Percentiles rank a stretch among this genome's conserved stretches.
Evolutionary conservation across 2,329 filamentous ascomycete genomes (phyloP).

Genomic region (Nemania sp.): DNA sequence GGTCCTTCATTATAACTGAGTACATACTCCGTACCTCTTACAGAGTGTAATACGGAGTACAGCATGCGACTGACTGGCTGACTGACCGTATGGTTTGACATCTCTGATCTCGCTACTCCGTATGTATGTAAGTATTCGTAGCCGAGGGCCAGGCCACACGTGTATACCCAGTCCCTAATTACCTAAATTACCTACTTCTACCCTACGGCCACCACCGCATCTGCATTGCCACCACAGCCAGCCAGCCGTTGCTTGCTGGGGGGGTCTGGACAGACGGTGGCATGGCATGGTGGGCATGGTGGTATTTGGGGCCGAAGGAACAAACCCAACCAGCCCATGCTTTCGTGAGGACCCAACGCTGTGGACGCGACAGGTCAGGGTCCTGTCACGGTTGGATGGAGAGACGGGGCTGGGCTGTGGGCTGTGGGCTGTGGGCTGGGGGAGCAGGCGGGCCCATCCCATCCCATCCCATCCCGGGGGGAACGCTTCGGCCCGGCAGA

Average conservation of each 20-base stretch:
- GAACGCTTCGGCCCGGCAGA: constrained; percentile 18
- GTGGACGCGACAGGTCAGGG: neutral
- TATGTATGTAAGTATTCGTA: constrained; percentile 3
- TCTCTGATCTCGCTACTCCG: constrained; percentile 9
- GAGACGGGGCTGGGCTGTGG: constrained; percentile 4
- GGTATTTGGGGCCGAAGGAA: neutral
- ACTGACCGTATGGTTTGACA: constrained; percentile 11
- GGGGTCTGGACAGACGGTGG: no score
- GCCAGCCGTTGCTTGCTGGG: neutral
- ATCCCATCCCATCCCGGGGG: constrained; percentile 11
- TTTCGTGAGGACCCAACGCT: constrained; percentile 3
- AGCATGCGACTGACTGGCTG: constrained; percentile 12
- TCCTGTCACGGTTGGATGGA: constrained; percentile 5
- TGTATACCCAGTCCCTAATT: no score
- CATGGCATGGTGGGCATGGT: no score
- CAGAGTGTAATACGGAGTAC: no score
- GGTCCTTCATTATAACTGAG: no score
- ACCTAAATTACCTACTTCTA: no score
- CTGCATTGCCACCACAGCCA: constrained; percentile 19
- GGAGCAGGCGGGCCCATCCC: no score
- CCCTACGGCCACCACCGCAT: no score
- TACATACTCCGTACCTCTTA: no score
- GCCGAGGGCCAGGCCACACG: constrained; percentile 17
- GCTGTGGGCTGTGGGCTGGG: no score
- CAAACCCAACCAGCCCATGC: neutral